Base-by-base conservation (phyloP, 129 eudicot genomes). In the Kitagawia praeruptora region DNA sequence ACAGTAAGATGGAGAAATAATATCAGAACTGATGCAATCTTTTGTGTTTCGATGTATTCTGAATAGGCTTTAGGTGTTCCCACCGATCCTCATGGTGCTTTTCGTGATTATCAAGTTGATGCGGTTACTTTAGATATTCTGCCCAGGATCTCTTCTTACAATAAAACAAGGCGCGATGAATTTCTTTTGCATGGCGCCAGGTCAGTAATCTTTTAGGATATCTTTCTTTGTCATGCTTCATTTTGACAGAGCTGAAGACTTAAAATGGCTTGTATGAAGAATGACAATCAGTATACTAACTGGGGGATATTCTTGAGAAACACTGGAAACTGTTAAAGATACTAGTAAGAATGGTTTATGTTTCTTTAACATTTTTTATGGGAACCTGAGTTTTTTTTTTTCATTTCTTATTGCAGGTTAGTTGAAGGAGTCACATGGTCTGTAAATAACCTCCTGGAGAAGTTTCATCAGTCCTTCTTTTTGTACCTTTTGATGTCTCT, bases 101-200 rank as follows among this genome's bases (percentile, higher is more conserved):
- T 96, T 69, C 97, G 98, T 67, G 98, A 96, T 92, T 96, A 96
- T 88, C 99, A 96, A 85, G 86, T 96, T 85, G 99, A 96, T 83
- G 96, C 99, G 28, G 84, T 96, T 58, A 96, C 99, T 48, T 78
- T 96, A 86, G 93, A 86, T 83, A 78, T 95, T 75, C 86, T 94
- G 78, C 83, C 88, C n/a, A 86, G 74, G 80, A 76, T 70, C 12
- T 83, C 90, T 58, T 82, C 86, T 12, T 83, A 76, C 78, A 64
- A 82, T 54, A 83, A 39, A 25, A 82, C 54, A 84, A 81, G 84
- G 83, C 89, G 80, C 80, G 83, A 76, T 74, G 90, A 86, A 78
- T 85, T 96, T 84, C 86, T 92, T 79, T 70, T 86, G 85, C 90
- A 85, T 53, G 83, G 92, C 81, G 97, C 98, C 86, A 87, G 99